Percentiles rank a stretch among this genome's conserved stretches.
These are phyloP conservation scores for Francoa sonchifolia DNA, from an alignment of 441 rosid genomes.

Conservation along the genomic window DNA sequence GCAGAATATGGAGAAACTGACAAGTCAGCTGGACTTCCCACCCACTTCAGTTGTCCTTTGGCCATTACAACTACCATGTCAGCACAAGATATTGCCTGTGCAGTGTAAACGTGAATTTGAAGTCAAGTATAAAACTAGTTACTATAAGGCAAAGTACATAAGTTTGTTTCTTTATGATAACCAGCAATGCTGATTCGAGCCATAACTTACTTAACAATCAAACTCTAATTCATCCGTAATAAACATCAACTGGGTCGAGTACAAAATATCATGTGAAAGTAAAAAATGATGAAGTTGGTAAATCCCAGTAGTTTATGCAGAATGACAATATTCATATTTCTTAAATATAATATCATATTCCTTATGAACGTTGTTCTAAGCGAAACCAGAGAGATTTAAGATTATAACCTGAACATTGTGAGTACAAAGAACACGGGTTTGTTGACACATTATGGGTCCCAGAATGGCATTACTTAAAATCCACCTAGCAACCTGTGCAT, in stretches of 20 bases:
- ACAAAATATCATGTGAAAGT: too few relatives aligned
- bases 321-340: too few relatives aligned
- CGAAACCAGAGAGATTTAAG: conserved; percentile 6
- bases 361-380: neutral
- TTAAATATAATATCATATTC: too few relatives aligned
- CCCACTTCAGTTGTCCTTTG: conserved; percentile 66
- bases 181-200: too few relatives aligned
- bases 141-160: too few relatives aligned
- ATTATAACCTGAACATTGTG: conserved; percentile 66
- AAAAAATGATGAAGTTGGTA: too few relatives aligned
- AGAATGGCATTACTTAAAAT: conserved; percentile 60
- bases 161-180: too few relatives aligned
- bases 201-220: too few relatives aligned
- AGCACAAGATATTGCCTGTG: conserved; percentile 81
- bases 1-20: conserved; percentile 36
- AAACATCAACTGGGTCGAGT: too few relatives aligned
- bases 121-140: conserved; percentile 1
- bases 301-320: too few relatives aligned
- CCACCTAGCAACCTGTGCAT: conserved; percentile 86
- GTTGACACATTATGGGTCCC: conserved; percentile 50
- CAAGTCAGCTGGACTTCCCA: conserved; percentile 56
- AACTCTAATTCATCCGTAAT: too few relatives aligned
- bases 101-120: conserved; percentile 7
- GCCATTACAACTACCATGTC: conserved; percentile 76
- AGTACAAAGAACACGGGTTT: conserved; percentile 76